These are phyloP conservation scores for Annona cherimola DNA, from an alignment of 164 flowering plant species.

Conservation along the genomic window DNA sequence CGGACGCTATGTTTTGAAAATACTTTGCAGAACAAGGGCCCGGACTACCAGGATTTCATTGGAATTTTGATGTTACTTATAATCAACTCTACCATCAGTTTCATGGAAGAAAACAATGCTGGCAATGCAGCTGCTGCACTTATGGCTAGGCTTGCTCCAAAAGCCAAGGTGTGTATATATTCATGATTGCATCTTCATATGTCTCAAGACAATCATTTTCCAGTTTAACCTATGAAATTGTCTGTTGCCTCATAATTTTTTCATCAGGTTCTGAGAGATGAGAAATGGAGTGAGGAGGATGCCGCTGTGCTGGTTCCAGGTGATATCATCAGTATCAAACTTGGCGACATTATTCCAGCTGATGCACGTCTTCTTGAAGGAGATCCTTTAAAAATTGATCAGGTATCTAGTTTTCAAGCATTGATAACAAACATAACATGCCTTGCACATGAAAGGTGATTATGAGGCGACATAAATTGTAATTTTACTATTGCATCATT, in stretches of 20 bases:
- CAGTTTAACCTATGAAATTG: background rate
- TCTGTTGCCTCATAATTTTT: background rate
- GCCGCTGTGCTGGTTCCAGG: slow-evolving; percentile 73
- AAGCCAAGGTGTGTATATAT: slow-evolving; percentile 51
- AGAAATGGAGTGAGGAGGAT: slow-evolving; percentile 71
- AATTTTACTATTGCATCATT: no score
- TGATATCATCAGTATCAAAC: slow-evolving; percentile 66
- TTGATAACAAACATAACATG: background rate
- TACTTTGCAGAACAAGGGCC: slow-evolving; percentile 29
- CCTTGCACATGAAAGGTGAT: background rate
- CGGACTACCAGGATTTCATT: slow-evolving; percentile 58
- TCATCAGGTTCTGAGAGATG: slow-evolving; percentile 59
- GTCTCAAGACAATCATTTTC: background rate
- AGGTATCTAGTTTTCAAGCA: slow-evolving; percentile 25
- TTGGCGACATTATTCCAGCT: slow-evolving; percentile 76
- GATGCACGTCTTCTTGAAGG: slow-evolving; percentile 88
- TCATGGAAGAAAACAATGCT: slow-evolving; percentile 80
- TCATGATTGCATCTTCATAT: slow-evolving; percentile 1
- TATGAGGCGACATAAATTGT: background rate
- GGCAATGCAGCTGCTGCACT: slow-evolving; percentile 87
- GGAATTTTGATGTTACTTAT: slow-evolving; percentile 53
- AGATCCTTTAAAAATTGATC: slow-evolving; percentile 76
- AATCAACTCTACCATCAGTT: slow-evolving; percentile 71
- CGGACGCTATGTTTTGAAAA: background rate
- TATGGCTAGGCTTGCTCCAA: slow-evolving; percentile 77